A percentile compares a stretch with the other conserved stretches of the same genome.
phyloP scores from a whole-genome alignment of 2,329 filamentous ascomycete genomes.

The Botrytis galanthina region DNA sequence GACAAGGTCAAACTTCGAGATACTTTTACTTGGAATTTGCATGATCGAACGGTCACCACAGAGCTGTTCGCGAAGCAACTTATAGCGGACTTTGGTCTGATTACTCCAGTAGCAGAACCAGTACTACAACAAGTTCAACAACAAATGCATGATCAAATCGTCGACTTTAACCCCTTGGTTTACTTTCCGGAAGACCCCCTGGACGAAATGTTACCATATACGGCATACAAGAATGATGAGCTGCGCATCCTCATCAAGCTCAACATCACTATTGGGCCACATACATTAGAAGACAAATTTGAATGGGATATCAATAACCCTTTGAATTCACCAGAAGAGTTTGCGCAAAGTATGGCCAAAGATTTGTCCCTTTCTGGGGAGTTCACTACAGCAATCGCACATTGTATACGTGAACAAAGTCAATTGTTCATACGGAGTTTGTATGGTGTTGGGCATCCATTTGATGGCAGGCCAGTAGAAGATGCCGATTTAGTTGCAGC shows the following conservation, averaged over 20 bases:
- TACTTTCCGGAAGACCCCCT: conserved; percentile 87
- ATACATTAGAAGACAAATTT: conserved; percentile 93
- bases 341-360: conserved; percentile 82
- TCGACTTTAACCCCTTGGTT: conserved; percentile 90
- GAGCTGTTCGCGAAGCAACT: conserved; percentile 86
- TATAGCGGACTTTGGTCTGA: conserved; percentile 84
- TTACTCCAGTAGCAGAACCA: conserved; percentile 66
- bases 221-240: conserved; percentile 96
- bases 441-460: conserved; percentile 90
- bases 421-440: conserved; percentile 92
- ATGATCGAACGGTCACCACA: conserved; percentile 77
- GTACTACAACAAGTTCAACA: conserved; percentile 59
- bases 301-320: conserved; percentile 99
- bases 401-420: conserved; percentile 93
- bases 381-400: conserved; percentile 95
- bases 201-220: conserved; percentile 86
- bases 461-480: conserved; percentile 89
- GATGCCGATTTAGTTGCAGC: conserved; percentile 84
- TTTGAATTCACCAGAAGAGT: conserved; percentile 89
- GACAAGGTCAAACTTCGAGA: conserved; percentile 95
- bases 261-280: conserved; percentile 94
- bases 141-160: conserved; percentile 84
- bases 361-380: conserved; percentile 91
- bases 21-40: conserved; percentile 97
- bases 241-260: conserved; percentile 96